Evolutionary conservation across 192 early-diverging fungal species (phyloP), one percentile per base, ranked within the genome.

Genomic region (Chytriomyces confervae): DNA sequence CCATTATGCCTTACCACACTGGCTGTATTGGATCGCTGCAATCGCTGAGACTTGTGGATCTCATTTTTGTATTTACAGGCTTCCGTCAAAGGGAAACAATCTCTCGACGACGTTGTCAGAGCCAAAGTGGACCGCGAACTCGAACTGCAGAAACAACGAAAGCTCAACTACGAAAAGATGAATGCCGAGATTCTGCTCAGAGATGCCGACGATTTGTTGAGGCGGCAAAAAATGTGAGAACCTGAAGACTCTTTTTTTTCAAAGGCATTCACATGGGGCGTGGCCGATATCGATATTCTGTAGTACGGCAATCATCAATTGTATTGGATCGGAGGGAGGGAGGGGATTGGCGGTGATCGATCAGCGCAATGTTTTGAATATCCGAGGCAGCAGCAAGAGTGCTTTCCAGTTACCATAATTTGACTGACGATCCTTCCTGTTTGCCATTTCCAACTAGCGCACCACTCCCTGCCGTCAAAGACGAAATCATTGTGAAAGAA

Each of bases 201-300:
- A 61, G 86, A 87, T 62, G 84, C 81, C 1, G 84, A 87, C 61
- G 83, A 85, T 50, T 62, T 87, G 57, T 48, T 82, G 5, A 62
- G 75, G 36, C 65, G 83, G 67, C 84, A 84, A 61, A 77, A 66
- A 67, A 77, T 77, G 83, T 85, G 73, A n/a, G 66, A 45, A 8
- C 23, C 23, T 36, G 36, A 36, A 36, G 36, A 36, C 36, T 36
- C 36, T 36, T 36, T 49, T 44, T 57, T 18, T 16, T 36, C 36
- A 36, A 36, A 36, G 36, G 36, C 36, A 36, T 36, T 4, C 36
- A 36, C 36, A 36, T 36, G 36, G 36, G 36, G 36, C 36, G 36
- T 36, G 36, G 36, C 3, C 36, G 4, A 36, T 3, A 4, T 2
- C 36, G 36, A 36, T 36, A 36, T 36, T 2, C 36, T 2, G 4